Evolutionary conservation across 2,329 filamentous ascomycete species (phyloP).

Genomic region (Cytospora chrysosperma): DNA sequence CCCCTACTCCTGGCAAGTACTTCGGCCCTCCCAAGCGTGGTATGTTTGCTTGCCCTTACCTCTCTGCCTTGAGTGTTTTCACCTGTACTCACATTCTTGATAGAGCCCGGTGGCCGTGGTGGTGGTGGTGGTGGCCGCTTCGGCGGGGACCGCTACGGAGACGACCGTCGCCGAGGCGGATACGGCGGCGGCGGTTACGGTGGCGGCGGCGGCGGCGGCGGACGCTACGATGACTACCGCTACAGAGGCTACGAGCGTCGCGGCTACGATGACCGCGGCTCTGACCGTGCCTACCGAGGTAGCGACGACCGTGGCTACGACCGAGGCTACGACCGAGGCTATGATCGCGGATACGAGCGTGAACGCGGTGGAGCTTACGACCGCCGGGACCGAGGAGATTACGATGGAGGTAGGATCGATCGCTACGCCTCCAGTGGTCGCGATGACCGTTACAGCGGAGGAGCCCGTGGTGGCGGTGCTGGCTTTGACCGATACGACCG

Average conservation of each 20-base stretch:
- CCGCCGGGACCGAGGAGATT: slow-evolving; percentile 34
- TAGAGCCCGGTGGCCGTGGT: slow-evolving; percentile 54
- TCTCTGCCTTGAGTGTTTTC: slow-evolving; percentile 44
- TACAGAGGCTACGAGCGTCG: slow-evolving; percentile 28
- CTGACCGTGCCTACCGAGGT: slow-evolving; percentile 20
- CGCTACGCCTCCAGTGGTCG: slow-evolving; percentile 37
- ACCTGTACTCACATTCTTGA: slow-evolving; percentile 35
- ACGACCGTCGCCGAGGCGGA: slow-evolving; percentile 64
- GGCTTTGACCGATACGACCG: slow-evolving; percentile 19
- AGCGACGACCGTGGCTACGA: slow-evolving; percentile 29
- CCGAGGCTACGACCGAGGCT: slow-evolving; percentile 32
- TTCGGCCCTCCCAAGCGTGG: slow-evolving; percentile 97
- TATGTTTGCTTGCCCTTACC: slow-evolving; percentile 51
- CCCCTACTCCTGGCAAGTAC: slow-evolving; percentile 97
- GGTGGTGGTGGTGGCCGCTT: slow-evolving; percentile 50
- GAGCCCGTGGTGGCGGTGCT: slow-evolving; percentile 13
- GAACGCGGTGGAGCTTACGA: slow-evolving; percentile 35
- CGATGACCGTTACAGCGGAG: slow-evolving; percentile 21
- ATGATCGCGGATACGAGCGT: slow-evolving; percentile 35
- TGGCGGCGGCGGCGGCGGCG: slow-evolving; percentile 42
- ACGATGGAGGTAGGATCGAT: slow-evolving; percentile 36
- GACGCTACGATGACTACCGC: slow-evolving; percentile 40
- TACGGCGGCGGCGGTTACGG: slow-evolving; percentile 52
- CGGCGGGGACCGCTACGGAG: slow-evolving; percentile 54
- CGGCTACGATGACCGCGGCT: slow-evolving; percentile 31